phyloP scores from a whole-genome alignment of 192 early-diverging fungal genomes.

The Paraglomus brasilianum region DNA sequence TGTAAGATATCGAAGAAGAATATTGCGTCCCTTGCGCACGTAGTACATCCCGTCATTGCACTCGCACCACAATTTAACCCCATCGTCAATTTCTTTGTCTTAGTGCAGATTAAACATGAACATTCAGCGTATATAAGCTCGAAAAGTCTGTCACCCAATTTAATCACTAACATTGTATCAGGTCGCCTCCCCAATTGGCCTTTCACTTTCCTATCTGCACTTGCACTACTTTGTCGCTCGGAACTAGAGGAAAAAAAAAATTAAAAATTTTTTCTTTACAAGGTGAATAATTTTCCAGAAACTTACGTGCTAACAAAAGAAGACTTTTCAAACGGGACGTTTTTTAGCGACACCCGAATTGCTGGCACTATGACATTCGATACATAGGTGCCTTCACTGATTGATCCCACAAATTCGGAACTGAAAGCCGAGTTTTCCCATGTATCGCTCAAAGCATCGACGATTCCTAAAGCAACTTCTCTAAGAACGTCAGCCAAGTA shows the following conservation, averaged over 20 bases:
- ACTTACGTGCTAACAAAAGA: slow-evolving; percentile 16
- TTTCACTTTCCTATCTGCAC: neutral
- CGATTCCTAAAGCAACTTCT: neutral
- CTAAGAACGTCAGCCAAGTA: neutral
- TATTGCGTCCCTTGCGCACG: neutral
- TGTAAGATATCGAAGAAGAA: no score
- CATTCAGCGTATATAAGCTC: slow-evolving; percentile 8
- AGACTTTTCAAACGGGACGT: neutral
- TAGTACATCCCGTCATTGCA: slow-evolving; percentile 18
- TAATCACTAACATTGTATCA: slow-evolving; percentile 5
- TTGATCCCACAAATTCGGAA: neutral
- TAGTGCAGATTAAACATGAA: neutral
- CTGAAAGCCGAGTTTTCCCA: slow-evolving; percentile 5
- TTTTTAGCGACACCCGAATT: neutral
- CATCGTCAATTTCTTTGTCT: slow-evolving; percentile 2
- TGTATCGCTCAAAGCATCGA: neutral
- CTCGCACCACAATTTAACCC: slow-evolving; percentile 12
- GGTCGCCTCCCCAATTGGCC: neutral
- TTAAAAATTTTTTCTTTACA: neutral
- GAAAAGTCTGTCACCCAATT: neutral
- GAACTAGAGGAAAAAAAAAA: neutral
- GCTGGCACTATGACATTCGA: slow-evolving; percentile 3
- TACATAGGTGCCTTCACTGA: slow-evolving; percentile 13
- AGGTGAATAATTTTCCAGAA: neutral
- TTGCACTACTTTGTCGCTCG: slow-evolving; percentile 11